These are phyloP conservation scores for Taxillus chinensis DNA, from an alignment of 164 flowering plant species.

Conservation along the genomic window DNA sequence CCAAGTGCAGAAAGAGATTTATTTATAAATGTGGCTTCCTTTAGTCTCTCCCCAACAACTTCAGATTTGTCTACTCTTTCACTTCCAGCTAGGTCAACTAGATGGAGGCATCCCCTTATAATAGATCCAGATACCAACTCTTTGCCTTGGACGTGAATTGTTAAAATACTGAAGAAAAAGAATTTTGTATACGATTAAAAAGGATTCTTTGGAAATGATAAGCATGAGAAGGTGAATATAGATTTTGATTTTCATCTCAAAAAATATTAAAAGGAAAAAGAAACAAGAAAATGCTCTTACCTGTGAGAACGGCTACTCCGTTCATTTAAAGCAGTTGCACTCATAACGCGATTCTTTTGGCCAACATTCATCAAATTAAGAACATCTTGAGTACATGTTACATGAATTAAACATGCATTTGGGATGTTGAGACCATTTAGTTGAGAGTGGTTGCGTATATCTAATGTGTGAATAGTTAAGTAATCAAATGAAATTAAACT, in stretches of 20 bases:
- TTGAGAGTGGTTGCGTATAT: slow-evolving; percentile 72
- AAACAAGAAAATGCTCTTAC: slow-evolving; percentile 20
- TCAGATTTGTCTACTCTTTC: slow-evolving; percentile 91
- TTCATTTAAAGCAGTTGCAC: slow-evolving; percentile 87
- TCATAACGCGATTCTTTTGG: slow-evolving; percentile 77
- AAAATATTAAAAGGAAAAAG: neutral
- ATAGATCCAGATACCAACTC: slow-evolving; percentile 58
- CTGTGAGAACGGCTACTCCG: slow-evolving; percentile 95
- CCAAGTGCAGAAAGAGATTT: slow-evolving; percentile 85
- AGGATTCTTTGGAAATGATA: neutral
- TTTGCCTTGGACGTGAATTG: slow-evolving; percentile 80
- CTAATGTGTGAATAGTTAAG: slow-evolving; percentile 59
- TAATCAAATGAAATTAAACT: neutral
- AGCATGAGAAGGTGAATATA: neutral
- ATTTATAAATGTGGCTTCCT: slow-evolving; percentile 87
- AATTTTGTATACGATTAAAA: no score
- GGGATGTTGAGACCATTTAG: slow-evolving; percentile 82
- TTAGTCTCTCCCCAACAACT: slow-evolving; percentile 78
- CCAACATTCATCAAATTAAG: slow-evolving; percentile 77
- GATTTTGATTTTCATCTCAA: no score
- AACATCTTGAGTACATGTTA: slow-evolving; percentile 59
- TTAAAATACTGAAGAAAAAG: slow-evolving; percentile 59
- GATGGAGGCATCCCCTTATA: slow-evolving; percentile 70
- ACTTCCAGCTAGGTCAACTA: slow-evolving; percentile 97
- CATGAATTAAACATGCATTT: slow-evolving; percentile 73